phyloP scores from a whole-genome alignment of 139 green algal genomes.

The Ulvella scutata region DNA sequence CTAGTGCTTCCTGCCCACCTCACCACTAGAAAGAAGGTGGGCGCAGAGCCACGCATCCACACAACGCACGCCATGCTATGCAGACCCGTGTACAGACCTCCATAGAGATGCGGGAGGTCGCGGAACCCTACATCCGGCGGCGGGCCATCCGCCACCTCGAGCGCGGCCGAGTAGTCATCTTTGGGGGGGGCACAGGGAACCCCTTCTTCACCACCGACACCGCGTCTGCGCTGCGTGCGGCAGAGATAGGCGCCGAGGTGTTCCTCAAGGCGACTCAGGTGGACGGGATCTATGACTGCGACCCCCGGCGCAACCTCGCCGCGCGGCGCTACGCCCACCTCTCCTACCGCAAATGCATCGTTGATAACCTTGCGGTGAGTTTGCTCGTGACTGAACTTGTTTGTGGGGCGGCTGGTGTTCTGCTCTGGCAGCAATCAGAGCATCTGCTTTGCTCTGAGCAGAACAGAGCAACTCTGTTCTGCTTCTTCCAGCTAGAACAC shows the following conservation, averaged over 20 bases:
- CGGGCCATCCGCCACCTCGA: constrained; percentile 88
- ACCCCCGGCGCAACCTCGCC: constrained; percentile 57
- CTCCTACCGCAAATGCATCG: constrained; percentile 29
- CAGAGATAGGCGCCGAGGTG: constrained; percentile 81
- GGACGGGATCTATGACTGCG: constrained; percentile 88
- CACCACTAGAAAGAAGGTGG: constrained; percentile 44
- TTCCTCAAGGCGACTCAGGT: constrained; percentile 86
- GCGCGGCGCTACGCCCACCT: constrained; percentile 45
- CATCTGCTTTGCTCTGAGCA: too few species aligned
- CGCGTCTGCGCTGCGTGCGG: constrained; percentile 81
- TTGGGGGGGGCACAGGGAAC: constrained; percentile 89
- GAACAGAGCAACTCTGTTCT: too few species aligned
- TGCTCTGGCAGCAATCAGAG: too few species aligned
- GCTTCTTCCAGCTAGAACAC: too few species aligned
- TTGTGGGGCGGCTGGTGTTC: too few species aligned
- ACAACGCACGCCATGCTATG: too few species aligned
- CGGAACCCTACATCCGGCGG: constrained; percentile 94
- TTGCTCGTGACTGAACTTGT: too few species aligned
- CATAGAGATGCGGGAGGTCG: constrained; percentile 49
- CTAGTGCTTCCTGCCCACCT: too few species aligned
- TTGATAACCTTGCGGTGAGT: background rate
- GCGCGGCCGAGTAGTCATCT: constrained; percentile 88
- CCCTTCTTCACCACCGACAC: constrained; percentile 99
- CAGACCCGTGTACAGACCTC: constrained; percentile 3
- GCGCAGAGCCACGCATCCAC: constrained; percentile 63